Conservation (phyloP, 208 protist species). For the Acanthamoeba healyi region DNA sequence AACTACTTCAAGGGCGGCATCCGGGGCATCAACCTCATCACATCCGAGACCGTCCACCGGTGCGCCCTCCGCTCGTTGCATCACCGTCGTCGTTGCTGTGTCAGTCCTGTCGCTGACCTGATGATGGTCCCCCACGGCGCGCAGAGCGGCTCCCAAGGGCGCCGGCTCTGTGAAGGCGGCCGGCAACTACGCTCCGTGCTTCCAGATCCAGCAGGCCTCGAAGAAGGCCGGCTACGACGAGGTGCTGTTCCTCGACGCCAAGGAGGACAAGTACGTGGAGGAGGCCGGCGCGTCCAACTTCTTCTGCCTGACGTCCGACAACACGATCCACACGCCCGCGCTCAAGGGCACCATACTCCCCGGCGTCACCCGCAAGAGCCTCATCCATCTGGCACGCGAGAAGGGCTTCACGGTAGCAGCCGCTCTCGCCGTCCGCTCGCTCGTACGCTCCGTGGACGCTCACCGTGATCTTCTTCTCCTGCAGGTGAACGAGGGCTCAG, state of each 20-base stretch:
- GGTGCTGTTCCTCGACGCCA: conserved; percentile 73
- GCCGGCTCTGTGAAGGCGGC: conserved; percentile 53
- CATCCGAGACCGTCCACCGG: conserved; percentile 48
- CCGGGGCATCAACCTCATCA: conserved; percentile 36
- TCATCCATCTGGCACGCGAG: conserved; percentile 68
- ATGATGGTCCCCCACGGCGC: too few species aligned
- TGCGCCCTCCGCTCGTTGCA: not conserved
- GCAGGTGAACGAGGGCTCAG: conserved; percentile 52
- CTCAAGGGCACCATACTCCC: conserved; percentile 63
- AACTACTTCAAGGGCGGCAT: conserved; percentile 75
- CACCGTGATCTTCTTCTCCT: too few species aligned
- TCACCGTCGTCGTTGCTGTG: not conserved
- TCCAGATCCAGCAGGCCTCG: conserved; percentile 62
- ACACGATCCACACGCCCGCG: conserved; percentile 63
- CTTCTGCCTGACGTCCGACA: conserved; percentile 46
- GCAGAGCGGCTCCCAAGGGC: conserved; percentile 60
- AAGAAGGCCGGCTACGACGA: conserved; percentile 74
- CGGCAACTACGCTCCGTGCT: conserved; percentile 73
- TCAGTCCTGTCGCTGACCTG: too few species aligned
- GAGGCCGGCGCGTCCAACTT: conserved; percentile 73
- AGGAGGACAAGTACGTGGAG: conserved; percentile 73
- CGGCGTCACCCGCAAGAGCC: conserved; percentile 66
- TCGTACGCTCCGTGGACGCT: not conserved
- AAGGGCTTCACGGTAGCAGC: conserved; percentile 54
- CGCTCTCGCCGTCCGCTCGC: not conserved